Base-by-base conservation (phyloP, 768 basidiomycete genomes). In the Boletellus emodensis region DNA sequence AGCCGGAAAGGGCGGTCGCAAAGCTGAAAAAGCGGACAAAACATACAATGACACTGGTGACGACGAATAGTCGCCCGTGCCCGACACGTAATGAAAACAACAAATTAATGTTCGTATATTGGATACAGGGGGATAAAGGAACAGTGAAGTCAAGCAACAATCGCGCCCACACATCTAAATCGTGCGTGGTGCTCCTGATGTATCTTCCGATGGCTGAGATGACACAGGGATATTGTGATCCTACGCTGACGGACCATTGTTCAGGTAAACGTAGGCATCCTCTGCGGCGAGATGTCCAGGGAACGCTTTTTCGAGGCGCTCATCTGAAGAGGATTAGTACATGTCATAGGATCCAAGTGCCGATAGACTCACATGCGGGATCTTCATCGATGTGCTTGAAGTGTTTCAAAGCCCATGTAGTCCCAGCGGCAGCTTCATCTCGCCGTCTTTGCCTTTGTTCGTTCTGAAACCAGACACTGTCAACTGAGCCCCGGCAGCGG, bases 371-470 rank as follows among this genome's bases (percentile, higher is more conserved):
- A 87, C 89, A 96, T 22, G 80, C 72, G 13, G 85, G 77, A 63
- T 96, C 91, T 36, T 71, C 76, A 10, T 83, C 83, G 26, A 86
- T 71, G 57, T 81, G 79, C 32, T 70, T 71, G 61, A 97, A 98
- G 61, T 93, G 87, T 67, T 83, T 85, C 53, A 90, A 67, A 51
- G 76, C 62, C 91, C 93, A 95, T 1, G 76, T 72, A 10, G 76
- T 82, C 2, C 82, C 84, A n/a, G 77, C 83, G 0, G 86, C 82
- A 8, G 61, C 58, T 67, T 98, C 95, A 54, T 94, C 90, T 61
- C 83, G 85, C 54, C 95, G 76, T 68, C 81, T 77, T 70, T 95
- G 91, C 49, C 95, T 78, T 72, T 96, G 93, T 32, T 94, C 89
- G 57, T 95, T 96, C 93, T 95, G 56, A 30, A 24, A 46, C 42